These are phyloP conservation scores for Pestalotiopsis fici DNA, from an alignment of 2,329 filamentous ascomycete genomes.

Conservation along the genomic window DNA sequence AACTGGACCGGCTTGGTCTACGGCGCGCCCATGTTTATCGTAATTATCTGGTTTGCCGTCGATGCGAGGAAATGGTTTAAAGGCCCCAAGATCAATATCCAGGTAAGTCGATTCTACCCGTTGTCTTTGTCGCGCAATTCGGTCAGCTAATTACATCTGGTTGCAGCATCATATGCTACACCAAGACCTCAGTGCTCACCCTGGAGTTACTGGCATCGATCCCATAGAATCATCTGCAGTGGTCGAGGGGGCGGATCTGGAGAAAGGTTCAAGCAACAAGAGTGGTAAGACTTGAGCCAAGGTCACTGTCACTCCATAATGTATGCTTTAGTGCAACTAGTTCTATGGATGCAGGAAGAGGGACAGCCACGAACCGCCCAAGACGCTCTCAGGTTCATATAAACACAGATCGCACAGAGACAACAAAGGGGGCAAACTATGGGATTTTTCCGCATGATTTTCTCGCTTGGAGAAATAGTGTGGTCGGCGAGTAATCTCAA, in stretches of 20 bases:
- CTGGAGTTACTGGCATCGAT: slow-evolving; percentile 19
- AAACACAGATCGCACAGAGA: no score
- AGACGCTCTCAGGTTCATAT: no score
- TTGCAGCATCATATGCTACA: slow-evolving; percentile 26
- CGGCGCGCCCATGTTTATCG: slow-evolving; percentile 56
- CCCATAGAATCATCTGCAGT: not conserved
- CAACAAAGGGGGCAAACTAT: no score
- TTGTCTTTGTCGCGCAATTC: not conserved
- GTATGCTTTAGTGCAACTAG: no score
- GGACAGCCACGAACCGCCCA: no score
- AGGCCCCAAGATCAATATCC: slow-evolving; percentile 68
- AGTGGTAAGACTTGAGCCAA: not conserved
- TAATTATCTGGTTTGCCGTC: slow-evolving; percentile 64
- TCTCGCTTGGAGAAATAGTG: no score
- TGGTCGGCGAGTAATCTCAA: no score
- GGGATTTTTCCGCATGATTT: no score
- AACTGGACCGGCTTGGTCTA: slow-evolving; percentile 67
- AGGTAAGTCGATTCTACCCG: slow-evolving; percentile 24
- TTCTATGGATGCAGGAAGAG: no score
- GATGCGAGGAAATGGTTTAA: slow-evolving; percentile 70
- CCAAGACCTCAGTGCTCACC: slow-evolving; percentile 13
- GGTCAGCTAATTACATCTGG: no score
- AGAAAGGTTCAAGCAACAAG: slow-evolving; percentile 19
- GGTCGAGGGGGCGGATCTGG: slow-evolving; percentile 19
- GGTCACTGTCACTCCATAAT: not conserved